Evolutionary conservation across 352 stramenopile genomes (phyloP).

Genomic region (Phytophthora idaei): DNA sequence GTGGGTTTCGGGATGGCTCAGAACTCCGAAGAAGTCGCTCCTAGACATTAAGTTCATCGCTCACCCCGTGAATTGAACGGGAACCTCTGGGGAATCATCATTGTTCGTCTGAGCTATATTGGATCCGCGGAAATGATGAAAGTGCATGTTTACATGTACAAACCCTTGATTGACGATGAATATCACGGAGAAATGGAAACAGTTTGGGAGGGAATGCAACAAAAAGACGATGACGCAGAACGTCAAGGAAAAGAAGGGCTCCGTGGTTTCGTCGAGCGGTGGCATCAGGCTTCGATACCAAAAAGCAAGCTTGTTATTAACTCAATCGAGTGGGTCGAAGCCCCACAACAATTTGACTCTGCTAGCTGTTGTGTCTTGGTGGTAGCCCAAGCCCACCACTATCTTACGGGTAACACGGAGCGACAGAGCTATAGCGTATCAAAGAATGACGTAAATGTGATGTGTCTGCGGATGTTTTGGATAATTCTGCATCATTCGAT

Average conservation of each 20-base stretch:
- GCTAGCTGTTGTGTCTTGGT: conserved; percentile 9
- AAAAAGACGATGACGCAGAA: neutral
- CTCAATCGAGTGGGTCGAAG: neutral
- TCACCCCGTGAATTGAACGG: too few relatives aligned
- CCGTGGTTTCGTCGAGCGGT: neutral
- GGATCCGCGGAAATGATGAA: too few relatives aligned
- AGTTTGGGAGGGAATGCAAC: neutral
- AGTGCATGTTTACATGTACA: conserved; percentile 9
- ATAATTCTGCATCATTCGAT: conserved; percentile 6
- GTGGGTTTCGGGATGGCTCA: too few relatives aligned
- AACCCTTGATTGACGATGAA: conserved; percentile 11
- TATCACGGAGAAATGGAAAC: neutral
- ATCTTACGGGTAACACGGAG: neutral
- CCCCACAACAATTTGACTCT: neutral
- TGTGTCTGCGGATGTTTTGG: conserved; percentile 9
- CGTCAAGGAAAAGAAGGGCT: neutral
- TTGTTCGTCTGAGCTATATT: too few relatives aligned
- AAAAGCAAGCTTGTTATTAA: neutral
- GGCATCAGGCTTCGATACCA: neutral
- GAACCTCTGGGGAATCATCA: too few relatives aligned
- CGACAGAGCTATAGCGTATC: neutral
- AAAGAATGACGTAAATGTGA: conserved; percentile 1
- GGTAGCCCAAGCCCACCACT: conserved; percentile 7
- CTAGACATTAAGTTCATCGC: too few relatives aligned
- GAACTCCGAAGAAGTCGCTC: too few relatives aligned